Percentiles rank a stretch among this genome's conserved stretches.
phyloP scores from a whole-genome alignment of 1,139 yeast genomes.

The Suhomyces kunorum region DNA sequence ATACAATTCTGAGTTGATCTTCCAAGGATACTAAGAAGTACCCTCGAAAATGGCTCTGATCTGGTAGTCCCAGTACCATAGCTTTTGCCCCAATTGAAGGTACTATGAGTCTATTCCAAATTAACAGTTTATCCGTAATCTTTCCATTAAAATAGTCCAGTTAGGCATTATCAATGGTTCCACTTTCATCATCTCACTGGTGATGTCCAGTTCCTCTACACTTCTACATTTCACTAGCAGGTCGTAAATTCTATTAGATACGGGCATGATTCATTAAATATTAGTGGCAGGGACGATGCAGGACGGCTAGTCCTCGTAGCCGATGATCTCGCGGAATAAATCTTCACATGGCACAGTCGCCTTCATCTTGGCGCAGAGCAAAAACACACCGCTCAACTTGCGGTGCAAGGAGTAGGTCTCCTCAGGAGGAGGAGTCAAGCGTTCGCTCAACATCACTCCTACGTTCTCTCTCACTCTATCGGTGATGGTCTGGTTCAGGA shows the following conservation, averaged over 20 bases:
- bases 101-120: too few species aligned
- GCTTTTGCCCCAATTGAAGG: too few species aligned
- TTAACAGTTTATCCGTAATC: too few species aligned
- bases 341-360: conserved; percentile 84
- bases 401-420: conserved; percentile 95
- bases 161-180: too few species aligned
- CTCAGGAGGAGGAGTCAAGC: conserved; percentile 97
- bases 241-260: conserved; percentile 8
- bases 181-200: too few species aligned
- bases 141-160: too few species aligned
- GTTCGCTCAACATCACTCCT: conserved; percentile 83
- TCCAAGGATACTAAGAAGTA: too few species aligned
- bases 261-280: conserved; percentile 13
- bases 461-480: conserved; percentile 87
- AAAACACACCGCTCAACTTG: conserved; percentile 90
- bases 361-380: conserved; percentile 80
- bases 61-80: too few species aligned
- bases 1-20: too few species aligned
- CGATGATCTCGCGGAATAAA: conserved; percentile 74
- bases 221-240: conserved; percentile 3
- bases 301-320: conserved; percentile 32
- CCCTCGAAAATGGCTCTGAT: too few species aligned
- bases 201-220: too few species aligned
- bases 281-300: conserved; percentile 2
- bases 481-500: conserved; percentile 84